Evolutionary conservation across 345 rosid genomes (phyloP), one percentile per base, ranked within the genome.

Genomic region (Punica granatum): DNA sequence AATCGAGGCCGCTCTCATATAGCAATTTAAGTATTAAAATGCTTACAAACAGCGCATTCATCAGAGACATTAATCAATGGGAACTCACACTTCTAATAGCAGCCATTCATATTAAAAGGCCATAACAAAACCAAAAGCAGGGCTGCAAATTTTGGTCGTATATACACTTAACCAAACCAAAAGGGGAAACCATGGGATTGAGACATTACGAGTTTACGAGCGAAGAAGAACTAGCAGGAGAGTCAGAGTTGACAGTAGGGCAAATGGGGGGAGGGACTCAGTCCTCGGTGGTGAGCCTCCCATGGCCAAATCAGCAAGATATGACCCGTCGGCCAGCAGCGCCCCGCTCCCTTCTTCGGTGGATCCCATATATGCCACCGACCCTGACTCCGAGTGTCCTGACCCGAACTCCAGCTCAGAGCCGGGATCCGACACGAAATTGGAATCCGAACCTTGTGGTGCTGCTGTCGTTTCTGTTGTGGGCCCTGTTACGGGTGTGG

Each of bases 291-390:
- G 35, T 0, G 98, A 82, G 49, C 78, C 85, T 58, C 97, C 98
- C 96, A 90, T 83, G 67, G 97, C 98, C 69, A 93, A 76, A 73
- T 97, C 94, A 60, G 94, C 98, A 75, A 93, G 49, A 42, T 41
- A 63, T 19, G 66, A 63, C 10, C 48, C 44, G 10, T 63, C 66
- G 3, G 48, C 66, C 49, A 63, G 31, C 31, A 63, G n/a, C 9
- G 66, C 48, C 32, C 43, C 48, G 2, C 28, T 42, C 30, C 66
- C 66, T 1, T 39, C 34, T 30, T 4, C 34, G 10, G 61, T 13
- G 21, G 18, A 70, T 74, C 78, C 28, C 90, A 81, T 1, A 83
- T 13, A 28, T 8, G 16, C 51, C 19, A 46, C 3, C 3, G 51
- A 46, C 12, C 51, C 58, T 11, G n/a, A 51, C 13, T 51, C 58